Conservation (phyloP, 805 yeast genomes). For the Zygosaccharomyces siamensis region DNA sequence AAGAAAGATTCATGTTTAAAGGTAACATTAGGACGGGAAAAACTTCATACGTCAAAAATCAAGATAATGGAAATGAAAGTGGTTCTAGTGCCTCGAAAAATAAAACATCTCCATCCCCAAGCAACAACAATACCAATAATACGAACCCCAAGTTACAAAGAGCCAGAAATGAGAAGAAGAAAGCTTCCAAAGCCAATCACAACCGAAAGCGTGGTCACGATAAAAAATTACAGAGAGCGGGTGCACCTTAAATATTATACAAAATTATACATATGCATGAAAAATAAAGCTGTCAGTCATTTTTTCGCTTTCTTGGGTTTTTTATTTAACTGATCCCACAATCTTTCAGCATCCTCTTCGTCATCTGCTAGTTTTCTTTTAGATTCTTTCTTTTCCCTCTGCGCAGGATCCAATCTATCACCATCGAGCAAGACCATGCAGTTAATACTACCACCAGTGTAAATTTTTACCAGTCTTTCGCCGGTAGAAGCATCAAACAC, state of each 20-base stretch:
- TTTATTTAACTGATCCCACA: constrained; percentile 33
- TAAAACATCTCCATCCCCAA: not conserved
- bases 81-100: not conserved
- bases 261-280: not conserved
- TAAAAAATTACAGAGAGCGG: constrained; percentile 41
- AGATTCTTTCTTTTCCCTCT: constrained; percentile 14
- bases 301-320: constrained; percentile 14
- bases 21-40: constrained; percentile 37
- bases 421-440: constrained; percentile 29
- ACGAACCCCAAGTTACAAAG: constrained; percentile 22
- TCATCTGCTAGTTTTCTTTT: constrained; percentile 13
- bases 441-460: constrained; percentile 62
- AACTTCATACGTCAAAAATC: constrained; percentile 30
- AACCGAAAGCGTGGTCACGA: constrained; percentile 60
- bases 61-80: constrained; percentile 11
- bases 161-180: constrained; percentile 49
- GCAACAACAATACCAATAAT: not conserved
- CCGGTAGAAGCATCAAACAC: constrained; percentile 62
- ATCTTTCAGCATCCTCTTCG: constrained; percentile 34
- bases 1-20: constrained; percentile 52
- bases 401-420: constrained; percentile 32
- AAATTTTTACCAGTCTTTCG: constrained; percentile 61
- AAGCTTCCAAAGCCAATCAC: constrained; percentile 57
- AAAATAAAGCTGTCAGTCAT: not conserved
- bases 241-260: not conserved